These are phyloP conservation scores for Trichoderma sp. DNA, from an alignment of 2,329 filamentous ascomycete species.

Conservation along the genomic window DNA sequence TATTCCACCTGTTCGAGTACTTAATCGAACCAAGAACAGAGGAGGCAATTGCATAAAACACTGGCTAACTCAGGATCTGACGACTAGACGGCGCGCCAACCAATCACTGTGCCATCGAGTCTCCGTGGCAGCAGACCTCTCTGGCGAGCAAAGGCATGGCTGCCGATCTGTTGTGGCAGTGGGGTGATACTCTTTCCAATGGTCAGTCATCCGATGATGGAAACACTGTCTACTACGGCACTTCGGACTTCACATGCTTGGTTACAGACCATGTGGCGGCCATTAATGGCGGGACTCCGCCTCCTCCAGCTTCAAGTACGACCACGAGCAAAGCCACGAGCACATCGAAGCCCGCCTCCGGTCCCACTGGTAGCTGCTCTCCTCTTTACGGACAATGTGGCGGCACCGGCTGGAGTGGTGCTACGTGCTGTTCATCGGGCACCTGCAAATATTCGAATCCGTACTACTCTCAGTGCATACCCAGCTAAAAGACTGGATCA, in stretches of 20 bases:
- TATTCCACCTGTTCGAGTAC: no score
- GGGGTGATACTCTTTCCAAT: slow-evolving; percentile 46
- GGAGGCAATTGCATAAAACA: background rate
- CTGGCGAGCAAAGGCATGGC: slow-evolving; percentile 40
- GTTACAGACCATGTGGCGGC: slow-evolving; percentile 48
- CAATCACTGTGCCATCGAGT: slow-evolving; percentile 48
- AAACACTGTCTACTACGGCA: slow-evolving; percentile 51
- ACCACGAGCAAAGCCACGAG: background rate
- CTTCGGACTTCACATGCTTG: slow-evolving; percentile 48
- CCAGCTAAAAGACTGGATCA: background rate
- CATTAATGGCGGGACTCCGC: slow-evolving; percentile 14
- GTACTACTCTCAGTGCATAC: slow-evolving; percentile 8
- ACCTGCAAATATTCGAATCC: background rate
- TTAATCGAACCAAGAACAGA: background rate
- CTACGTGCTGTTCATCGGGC: slow-evolving; percentile 10
- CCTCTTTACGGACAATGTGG: slow-evolving; percentile 11
- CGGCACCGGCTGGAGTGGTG: background rate
- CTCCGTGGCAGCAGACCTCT: slow-evolving; percentile 49
- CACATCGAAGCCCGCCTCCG: background rate
- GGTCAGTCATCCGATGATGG: slow-evolving; percentile 50
- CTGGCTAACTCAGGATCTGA: background rate
- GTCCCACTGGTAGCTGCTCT: slow-evolving; percentile 7
- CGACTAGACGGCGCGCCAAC: slow-evolving; percentile 34
- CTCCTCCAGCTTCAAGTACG: background rate
- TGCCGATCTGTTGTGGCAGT: slow-evolving; percentile 48